Percentiles rank a stretch among this genome's conserved stretches.
phyloP scores from a whole-genome alignment of 345 rosid genomes.

The Geranium brycei region DNA sequence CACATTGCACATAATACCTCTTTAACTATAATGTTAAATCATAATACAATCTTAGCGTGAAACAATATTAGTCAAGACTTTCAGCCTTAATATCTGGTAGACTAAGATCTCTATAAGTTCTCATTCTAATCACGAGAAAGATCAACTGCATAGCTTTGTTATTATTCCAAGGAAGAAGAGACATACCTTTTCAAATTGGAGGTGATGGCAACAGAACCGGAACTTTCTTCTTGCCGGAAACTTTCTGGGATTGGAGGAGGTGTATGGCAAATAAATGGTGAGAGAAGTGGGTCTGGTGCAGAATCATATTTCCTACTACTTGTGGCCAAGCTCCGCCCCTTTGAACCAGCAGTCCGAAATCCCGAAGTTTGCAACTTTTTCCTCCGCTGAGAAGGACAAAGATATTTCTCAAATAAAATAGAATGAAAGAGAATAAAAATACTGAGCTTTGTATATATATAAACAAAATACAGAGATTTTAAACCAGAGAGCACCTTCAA shows the following conservation, averaged over 20 bases:
- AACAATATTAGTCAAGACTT: background rate
- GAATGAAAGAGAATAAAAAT: background rate
- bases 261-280: slow-evolving; percentile 27
- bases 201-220: slow-evolving; percentile 5
- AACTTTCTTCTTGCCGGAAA: slow-evolving; percentile 19
- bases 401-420: slow-evolving; percentile 5
- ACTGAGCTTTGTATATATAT: background rate
- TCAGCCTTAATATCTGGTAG: background rate
- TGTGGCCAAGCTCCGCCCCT: slow-evolving; percentile 26
- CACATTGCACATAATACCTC: background rate
- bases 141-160: background rate
- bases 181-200: slow-evolving; percentile 27
- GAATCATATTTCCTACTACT: slow-evolving; percentile 21
- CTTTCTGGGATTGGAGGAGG: slow-evolving; percentile 16
- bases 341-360: slow-evolving; percentile 24
- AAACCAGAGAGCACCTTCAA: slow-evolving; percentile 28
- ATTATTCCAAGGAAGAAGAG: background rate
- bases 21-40: background rate
- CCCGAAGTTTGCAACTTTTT: slow-evolving; percentile 28
- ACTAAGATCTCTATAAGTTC: background rate
- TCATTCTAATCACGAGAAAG: background rate
- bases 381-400: slow-evolving; percentile 29
- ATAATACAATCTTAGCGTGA: background rate
- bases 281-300: slow-evolving; percentile 30
- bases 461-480: slow-evolving; percentile 5